phyloP scores from a whole-genome alignment of 352 stramenopile genomes.

The Phytopythium delawarense region DNA sequence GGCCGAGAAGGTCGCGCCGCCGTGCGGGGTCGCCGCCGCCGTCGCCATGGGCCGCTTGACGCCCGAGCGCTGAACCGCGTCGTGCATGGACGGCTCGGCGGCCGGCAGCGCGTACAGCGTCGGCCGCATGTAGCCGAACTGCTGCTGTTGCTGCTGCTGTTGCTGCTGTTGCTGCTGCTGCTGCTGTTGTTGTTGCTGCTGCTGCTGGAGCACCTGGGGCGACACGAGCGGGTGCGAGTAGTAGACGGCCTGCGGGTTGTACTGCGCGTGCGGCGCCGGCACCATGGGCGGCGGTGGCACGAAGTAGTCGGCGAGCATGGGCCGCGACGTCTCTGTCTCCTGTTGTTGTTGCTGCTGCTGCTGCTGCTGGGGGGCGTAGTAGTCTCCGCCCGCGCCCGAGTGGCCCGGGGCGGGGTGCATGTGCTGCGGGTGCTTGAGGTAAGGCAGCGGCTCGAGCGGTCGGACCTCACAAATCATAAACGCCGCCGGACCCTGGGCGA shows the following conservation, averaged over 20 bases:
- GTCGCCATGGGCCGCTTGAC: not conserved
- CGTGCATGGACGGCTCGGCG: not conserved
- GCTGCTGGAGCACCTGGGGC: not conserved
- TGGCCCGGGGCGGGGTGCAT: conserved; percentile 4
- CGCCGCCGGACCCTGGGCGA: not conserved
- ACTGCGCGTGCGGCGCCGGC: not conserved
- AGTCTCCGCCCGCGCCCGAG: conserved; percentile 2
- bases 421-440: conserved; percentile 3
- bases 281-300: conserved; percentile 5
- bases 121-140: conserved; percentile 4
- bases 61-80: not conserved
- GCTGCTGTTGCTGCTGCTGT: conserved; percentile 3
- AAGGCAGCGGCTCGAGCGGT: not conserved
- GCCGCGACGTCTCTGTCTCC: not conserved
- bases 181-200: conserved; percentile 5
- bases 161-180: conserved; percentile 5
- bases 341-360: conserved; percentile 10
- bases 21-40: not conserved
- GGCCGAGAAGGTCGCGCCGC: conserved; percentile 7
- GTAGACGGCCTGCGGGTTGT: conserved; percentile 2
- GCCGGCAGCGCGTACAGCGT: conserved; percentile 3
- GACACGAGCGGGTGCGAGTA: conserved; percentile 1
- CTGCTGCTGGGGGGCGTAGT: conserved; percentile 3
- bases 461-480: conserved; percentile 7
- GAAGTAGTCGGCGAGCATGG: conserved; percentile 6